Evolutionary conservation across 306 rosid species (phyloP).

Genomic region (Corylus heterophylla): DNA sequence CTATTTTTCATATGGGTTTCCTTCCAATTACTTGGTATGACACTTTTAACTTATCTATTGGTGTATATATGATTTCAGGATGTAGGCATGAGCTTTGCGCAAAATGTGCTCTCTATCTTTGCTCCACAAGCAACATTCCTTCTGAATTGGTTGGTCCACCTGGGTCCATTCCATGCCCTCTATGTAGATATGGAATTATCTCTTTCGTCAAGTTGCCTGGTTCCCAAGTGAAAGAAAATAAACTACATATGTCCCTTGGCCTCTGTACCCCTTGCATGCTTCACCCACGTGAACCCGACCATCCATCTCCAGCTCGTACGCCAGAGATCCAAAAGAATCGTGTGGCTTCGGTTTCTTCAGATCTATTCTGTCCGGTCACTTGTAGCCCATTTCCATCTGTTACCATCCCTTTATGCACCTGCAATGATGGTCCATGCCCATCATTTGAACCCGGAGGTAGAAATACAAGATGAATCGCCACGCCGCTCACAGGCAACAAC

Average conservation of each 20-base stretch:
- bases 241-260: constrained; percentile 56
- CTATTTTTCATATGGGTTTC: background rate
- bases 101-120: constrained; percentile 90
- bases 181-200: constrained; percentile 78
- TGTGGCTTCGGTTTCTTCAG: constrained; percentile 85
- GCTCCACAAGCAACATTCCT: constrained; percentile 74
- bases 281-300: constrained; percentile 54
- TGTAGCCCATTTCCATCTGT: constrained; percentile 94
- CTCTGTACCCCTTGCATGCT: constrained; percentile 89
- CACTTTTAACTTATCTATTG: constrained; percentile 23
- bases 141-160: constrained; percentile 59
- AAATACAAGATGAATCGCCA: constrained; percentile 54
- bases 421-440: constrained; percentile 85
- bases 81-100: constrained; percentile 91
- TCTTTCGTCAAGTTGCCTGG: constrained; percentile 77
- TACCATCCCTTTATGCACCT: constrained; percentile 81
- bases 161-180: constrained; percentile 92
- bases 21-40: background rate
- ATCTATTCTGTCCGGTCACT: constrained; percentile 85
- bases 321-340: constrained; percentile 71
- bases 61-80: constrained; percentile 51
- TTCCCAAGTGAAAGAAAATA: constrained; percentile 66
- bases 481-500: constrained; percentile 48
- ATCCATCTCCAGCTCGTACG: constrained; percentile 54
- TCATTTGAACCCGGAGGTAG: constrained; percentile 67